Conservation (phyloP, 2,329 filamentous ascomycete species). For the Colletotrichum cordylinicola region DNA sequence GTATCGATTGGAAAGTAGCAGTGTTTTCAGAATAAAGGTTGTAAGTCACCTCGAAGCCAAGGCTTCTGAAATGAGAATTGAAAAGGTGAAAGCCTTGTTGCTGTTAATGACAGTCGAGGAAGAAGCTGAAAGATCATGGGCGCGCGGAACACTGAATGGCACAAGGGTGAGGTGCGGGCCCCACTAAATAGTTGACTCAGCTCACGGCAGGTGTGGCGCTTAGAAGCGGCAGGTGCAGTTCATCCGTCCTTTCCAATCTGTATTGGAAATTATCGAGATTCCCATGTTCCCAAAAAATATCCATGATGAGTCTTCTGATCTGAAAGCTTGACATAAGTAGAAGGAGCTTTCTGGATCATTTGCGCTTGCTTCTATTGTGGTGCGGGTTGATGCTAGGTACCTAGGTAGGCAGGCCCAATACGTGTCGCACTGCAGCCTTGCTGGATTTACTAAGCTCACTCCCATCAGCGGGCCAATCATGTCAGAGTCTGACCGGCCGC, state of each 20-base stretch:
- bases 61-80: neutral
- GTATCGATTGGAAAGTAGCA: neutral
- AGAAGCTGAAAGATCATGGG: conserved; percentile 4
- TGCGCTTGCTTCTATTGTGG: neutral
- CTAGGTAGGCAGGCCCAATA: conserved; percentile 9
- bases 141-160: neutral
- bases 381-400: neutral
- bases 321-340: neutral
- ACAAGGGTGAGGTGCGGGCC: neutral
- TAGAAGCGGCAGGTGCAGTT: neutral
- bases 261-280: neutral
- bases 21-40: neutral
- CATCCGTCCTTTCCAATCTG: neutral
- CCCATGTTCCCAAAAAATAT: neutral
- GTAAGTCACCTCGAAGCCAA: too few relatives aligned
- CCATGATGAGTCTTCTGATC: neutral
- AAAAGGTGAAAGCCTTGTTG: neutral
- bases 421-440: conserved; percentile 25
- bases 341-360: neutral
- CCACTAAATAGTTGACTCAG: neutral
- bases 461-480: conserved; percentile 10
- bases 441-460: conserved; percentile 15
- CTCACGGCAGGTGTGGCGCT: neutral
- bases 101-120: neutral
- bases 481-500: neutral